Base-by-base conservation (phyloP, 192 early-diverging fungal species). In the Funneliformis mosseae region DNA sequence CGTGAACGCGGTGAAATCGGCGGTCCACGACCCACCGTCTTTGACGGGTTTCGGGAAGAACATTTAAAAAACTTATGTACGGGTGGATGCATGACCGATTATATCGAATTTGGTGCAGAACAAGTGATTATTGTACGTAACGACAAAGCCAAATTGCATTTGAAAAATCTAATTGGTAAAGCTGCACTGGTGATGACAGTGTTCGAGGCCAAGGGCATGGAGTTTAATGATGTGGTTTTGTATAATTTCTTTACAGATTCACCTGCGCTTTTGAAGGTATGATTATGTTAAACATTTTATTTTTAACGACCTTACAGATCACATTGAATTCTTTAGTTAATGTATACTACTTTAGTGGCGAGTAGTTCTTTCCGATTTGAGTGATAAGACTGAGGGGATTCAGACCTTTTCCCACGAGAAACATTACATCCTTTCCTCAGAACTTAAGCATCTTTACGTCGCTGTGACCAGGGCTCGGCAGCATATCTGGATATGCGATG, bases 221-320 rank as follows among this genome's bases (percentile, higher is more conserved):
- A 76, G 23, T 76, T 78, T 78, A 68, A 68, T 28, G 77, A 78
- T 43, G 76, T 78, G 41, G 23, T 78, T 25, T 78, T 78, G 21
- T 78, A 67, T 78, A 67, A 78, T 78, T 78, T 78, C 63, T 78
- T 78, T 33, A 78, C 41, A 2, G 76, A 78, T 14, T 78, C 76
- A 9, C 76, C 76, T 28, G 76, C 62, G 46, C 7, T 25, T 48
- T 5, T 10, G 28, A 66, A 45, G 76, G 76, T 78, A 78, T 45
- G 33, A 27, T 62, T 39, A 59, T 61, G 10, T 28, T 27, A 25
- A 46, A 46, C 25, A 41, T 50, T 67, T 64, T 23, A 7, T 7
- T 9, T n/a, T 21, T 18, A 61, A n/a, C 3, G 43, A 66, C 67
- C 60, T 42, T 48, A 45, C 46, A 33, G 16, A 7, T 48, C 16